Percentiles rank a stretch among this genome's conserved stretches.
These are phyloP conservation scores for Penicillium sp. DNA, from an alignment of 2,329 filamentous ascomycete genomes.

Conservation along the genomic window DNA sequence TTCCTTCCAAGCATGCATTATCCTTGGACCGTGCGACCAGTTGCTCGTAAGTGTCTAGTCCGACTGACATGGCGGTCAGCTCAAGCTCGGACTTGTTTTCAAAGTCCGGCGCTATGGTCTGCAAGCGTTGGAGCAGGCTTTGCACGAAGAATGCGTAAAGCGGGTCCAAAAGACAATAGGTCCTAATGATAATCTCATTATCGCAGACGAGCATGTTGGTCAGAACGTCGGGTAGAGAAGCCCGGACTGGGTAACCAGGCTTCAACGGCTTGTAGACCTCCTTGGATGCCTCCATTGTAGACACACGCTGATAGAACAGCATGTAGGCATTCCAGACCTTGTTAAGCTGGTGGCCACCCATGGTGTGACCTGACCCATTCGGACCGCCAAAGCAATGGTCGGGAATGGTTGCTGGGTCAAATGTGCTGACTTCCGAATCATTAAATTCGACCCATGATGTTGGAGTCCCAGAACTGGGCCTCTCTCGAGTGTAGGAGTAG, in stretches of 20 bases:
- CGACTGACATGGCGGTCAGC: slow-evolving; percentile 40
- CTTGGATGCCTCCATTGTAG: slow-evolving; percentile 56
- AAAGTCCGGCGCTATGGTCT: slow-evolving; percentile 48
- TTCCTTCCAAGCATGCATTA: slow-evolving; percentile 56
- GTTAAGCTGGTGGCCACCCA: slow-evolving; percentile 49
- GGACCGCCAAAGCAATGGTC: slow-evolving; percentile 73
- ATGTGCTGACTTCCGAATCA: slow-evolving; percentile 73
- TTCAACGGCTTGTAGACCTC: slow-evolving; percentile 43
- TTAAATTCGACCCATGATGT: slow-evolving; percentile 86
- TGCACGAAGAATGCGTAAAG: slow-evolving; percentile 64
- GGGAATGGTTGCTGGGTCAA: slow-evolving; percentile 70
- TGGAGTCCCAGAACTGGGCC: slow-evolving; percentile 51
- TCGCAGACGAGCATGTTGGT: slow-evolving; percentile 60
- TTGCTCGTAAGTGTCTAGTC: slow-evolving; percentile 65
- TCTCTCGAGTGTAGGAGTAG: slow-evolving; percentile 88
- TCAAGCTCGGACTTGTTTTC: slow-evolving; percentile 47
- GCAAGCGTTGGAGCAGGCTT: slow-evolving; percentile 57
- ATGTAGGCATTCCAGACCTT: slow-evolving; percentile 89
- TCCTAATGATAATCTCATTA: slow-evolving; percentile 68
- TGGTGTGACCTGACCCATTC: slow-evolving; percentile 48
- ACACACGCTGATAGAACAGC: slow-evolving; percentile 88
- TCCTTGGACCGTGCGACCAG: slow-evolving; percentile 69
- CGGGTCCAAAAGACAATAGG: slow-evolving; percentile 74
- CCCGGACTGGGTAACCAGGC: slow-evolving; percentile 49
- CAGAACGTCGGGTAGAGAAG: slow-evolving; percentile 45